phyloP scores from a whole-genome alignment of 202 grass and related monocot species.

The Brachypodium distachyon region DNA sequence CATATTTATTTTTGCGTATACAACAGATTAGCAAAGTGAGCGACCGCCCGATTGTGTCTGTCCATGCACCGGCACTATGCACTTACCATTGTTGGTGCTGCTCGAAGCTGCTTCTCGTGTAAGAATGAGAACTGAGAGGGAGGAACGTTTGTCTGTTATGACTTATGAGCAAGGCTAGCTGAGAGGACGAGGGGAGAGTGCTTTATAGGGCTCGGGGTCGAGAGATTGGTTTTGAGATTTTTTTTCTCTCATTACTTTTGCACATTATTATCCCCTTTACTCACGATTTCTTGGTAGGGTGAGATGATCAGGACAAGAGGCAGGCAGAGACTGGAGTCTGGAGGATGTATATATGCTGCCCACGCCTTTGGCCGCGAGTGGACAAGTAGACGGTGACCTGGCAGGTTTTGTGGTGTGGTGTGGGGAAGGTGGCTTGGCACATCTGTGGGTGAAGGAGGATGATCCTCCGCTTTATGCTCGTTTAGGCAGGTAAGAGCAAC shows the following conservation, averaged over 20 bases:
- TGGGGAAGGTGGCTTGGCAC: not conserved
- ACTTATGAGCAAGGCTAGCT: not conserved
- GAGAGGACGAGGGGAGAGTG: not conserved
- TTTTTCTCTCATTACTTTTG: not conserved
- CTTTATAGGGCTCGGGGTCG: conserved; percentile 5
- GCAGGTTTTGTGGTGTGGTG: not conserved
- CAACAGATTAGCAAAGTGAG: not conserved
- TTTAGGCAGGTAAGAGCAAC: too few species aligned
- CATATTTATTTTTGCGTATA: not conserved
- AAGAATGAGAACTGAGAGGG: not conserved
- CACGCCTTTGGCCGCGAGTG: not conserved
- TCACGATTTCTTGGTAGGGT: conserved; percentile 1
- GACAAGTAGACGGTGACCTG: conserved; percentile 27
- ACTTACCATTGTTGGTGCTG: conserved; percentile 6
- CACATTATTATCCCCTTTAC: not conserved
- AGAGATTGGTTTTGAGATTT: not conserved
- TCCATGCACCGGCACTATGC: too few species aligned
- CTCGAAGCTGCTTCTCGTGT: not conserved
- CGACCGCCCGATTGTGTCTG: too few species aligned
- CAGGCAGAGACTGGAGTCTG: not conserved
- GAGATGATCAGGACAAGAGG: not conserved
- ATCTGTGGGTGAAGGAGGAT: not conserved
- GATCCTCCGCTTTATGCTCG: too few species aligned
- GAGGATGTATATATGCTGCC: not conserved
- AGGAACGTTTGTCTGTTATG: conserved; percentile 12